Base-by-base conservation (phyloP, 2,329 filamentous ascomycete genomes). In the Cladosporium sp. region DNA sequence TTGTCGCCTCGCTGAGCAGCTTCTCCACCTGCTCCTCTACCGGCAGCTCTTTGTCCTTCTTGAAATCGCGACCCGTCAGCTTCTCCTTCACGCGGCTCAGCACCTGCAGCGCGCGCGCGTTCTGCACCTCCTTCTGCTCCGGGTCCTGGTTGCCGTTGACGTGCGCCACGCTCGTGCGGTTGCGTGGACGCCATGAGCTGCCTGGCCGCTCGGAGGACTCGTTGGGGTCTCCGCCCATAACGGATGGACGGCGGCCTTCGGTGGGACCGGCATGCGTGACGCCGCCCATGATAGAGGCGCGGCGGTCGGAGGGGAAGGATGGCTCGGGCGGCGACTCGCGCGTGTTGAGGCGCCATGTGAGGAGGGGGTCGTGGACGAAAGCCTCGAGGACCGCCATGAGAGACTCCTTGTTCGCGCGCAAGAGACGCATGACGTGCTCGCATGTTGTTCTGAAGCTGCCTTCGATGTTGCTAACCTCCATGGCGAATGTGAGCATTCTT, bases 381-480 rank as follows among this genome's bases (percentile, higher is more conserved):
- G 93, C 93, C 80, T 99, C 93, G 52, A 98, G 76, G 16, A 99
- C 93, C 31, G 93, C 93, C 89, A 98, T 96, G 54, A 99, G 81
- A 40, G 90, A 95, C 74, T 98, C 93, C 73, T 98, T 98, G 72
- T 98, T 98, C 61, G 93, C 90, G 53, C 93, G 80, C 59, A 99
- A 76, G 11, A 99, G 91, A 56, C 93, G 83, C 93, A 99, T 99
- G 46, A 96, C 92, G 63, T 95, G 91, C 72, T 98, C 95, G 63
- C 92, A 98, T 5, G 93, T 97, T 54, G 95, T 97, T 56, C 95
- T 84, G 78, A 95, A 99, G 72, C 89, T 95, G 62, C 93, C 93
- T 71, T 98, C 93, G 60, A 98, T 98, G 67, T 99, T 99, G 79
- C 91, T 96, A 52, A 98, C 93, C 74, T 99, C 93, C 93, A 99